phyloP scores from a whole-genome alignment of 176 grass and related monocot genomes.

The Lolium multiflorum region DNA sequence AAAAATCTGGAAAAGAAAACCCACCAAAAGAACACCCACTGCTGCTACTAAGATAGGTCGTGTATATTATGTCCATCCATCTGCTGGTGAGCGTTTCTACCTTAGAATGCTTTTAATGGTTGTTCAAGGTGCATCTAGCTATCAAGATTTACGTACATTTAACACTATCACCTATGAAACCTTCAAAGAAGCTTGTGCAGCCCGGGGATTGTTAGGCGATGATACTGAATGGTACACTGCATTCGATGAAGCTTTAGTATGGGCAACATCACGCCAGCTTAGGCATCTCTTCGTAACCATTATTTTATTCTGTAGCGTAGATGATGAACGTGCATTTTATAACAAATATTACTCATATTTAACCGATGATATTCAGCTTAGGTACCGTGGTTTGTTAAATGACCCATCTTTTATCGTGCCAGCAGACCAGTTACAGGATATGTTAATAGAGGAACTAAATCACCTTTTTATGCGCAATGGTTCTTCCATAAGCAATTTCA shows the following conservation, averaged over 20 bases:
- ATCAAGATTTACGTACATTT: background rate
- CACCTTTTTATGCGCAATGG: background rate
- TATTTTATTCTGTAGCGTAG: background rate
- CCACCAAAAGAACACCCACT: too few relatives aligned
- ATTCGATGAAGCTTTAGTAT: background rate
- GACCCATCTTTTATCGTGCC: background rate
- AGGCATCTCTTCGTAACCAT: background rate
- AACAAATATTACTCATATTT: background rate
- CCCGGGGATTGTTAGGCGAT: background rate
- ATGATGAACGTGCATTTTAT: background rate
- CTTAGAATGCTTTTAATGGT: background rate
- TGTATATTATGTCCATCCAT: slow-evolving; percentile 22
- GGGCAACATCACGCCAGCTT: background rate
- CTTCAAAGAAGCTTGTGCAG: background rate
- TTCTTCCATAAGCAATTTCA: background rate
- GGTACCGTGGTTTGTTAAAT: background rate
- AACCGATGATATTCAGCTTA: background rate
- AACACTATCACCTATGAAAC: background rate
- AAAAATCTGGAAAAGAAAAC: background rate
- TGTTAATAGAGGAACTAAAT: background rate
- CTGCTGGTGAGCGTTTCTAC: slow-evolving; percentile 7
- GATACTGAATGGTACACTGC: slow-evolving; percentile 7
- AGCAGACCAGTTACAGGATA: background rate
- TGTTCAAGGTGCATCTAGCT: background rate
- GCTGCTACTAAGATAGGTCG: background rate